phyloP scores from a whole-genome alignment of 129 eudicot species.

The Flaveria linearis region DNA sequence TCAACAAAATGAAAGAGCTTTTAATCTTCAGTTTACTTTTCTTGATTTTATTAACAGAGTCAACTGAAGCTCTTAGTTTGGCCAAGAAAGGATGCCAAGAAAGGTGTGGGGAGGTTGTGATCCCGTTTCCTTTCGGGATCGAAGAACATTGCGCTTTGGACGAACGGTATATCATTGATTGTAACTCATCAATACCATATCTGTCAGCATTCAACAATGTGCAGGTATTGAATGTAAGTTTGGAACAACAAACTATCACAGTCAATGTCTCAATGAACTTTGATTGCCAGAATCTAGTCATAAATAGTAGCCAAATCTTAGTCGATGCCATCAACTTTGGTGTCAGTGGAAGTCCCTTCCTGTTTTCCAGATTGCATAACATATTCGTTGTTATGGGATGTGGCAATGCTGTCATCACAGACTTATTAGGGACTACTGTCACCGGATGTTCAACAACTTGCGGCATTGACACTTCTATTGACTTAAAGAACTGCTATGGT shows the following conservation, averaged over 20 bases:
- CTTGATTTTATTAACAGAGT: constrained; percentile 13
- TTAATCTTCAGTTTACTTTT: not conserved
- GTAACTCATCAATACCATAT: constrained; percentile 24
- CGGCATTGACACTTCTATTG: not conserved
- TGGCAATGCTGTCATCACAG: constrained; percentile 21
- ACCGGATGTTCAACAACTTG: constrained; percentile 25
- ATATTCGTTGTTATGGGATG: constrained; percentile 27
- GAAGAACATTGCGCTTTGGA: constrained; percentile 16
- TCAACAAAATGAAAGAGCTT: constrained; percentile 19
- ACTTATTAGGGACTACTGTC: not conserved
- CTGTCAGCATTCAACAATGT: constrained; percentile 22
- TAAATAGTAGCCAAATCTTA: constrained; percentile 12
- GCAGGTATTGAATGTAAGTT: constrained; percentile 14
- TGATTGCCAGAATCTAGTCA: constrained; percentile 17
- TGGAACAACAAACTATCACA: constrained; percentile 17
- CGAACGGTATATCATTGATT: constrained; percentile 26
- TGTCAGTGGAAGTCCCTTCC: constrained; percentile 18
- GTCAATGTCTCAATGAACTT: constrained; percentile 22
- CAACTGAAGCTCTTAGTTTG: constrained; percentile 7
- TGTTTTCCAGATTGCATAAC: constrained; percentile 18
- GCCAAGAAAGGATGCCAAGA: constrained; percentile 21
- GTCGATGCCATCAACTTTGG: not conserved
- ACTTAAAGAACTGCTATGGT: constrained; percentile 30
- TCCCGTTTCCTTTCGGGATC: constrained; percentile 35
- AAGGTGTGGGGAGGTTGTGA: constrained; percentile 24